Conservation (phyloP, 1,284 basidiomycete species). For the Athelia sp. region DNA sequence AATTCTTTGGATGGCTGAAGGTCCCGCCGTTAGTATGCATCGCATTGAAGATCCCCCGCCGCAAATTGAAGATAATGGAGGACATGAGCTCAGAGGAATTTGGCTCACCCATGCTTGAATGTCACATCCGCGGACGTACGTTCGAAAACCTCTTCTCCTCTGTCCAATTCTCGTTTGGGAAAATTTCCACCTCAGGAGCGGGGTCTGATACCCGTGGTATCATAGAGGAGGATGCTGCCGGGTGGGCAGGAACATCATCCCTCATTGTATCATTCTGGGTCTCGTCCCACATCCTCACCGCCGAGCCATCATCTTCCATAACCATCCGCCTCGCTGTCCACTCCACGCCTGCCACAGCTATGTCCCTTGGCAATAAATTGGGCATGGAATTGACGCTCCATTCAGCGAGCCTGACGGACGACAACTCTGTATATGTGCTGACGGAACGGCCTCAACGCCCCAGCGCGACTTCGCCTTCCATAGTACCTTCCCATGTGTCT, state of each 20-base stretch:
- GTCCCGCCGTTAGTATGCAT: slow-evolving; percentile 27
- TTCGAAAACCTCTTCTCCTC: slow-evolving; percentile 23
- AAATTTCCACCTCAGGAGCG: slow-evolving; percentile 18
- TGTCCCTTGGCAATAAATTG: slow-evolving; percentile 3
- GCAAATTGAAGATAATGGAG: slow-evolving; percentile 19
- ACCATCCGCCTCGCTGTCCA: slow-evolving; percentile 24
- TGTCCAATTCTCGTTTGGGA: slow-evolving; percentile 28
- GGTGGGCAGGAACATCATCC: slow-evolving; percentile 24
- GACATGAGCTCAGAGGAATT: slow-evolving; percentile 7
- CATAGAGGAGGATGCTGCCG: slow-evolving; percentile 28
- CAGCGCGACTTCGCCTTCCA: too few relatives aligned
- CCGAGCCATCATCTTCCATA: slow-evolving; percentile 17
- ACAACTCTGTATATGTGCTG: too few relatives aligned
- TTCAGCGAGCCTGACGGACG: too few relatives aligned
- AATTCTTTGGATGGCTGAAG: slow-evolving; percentile 23
- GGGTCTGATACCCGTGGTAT: slow-evolving; percentile 14
- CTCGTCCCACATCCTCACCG: slow-evolving; percentile 19
- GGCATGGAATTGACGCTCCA: too few relatives aligned
- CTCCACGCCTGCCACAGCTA: slow-evolving; percentile 13
- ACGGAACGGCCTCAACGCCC: too few relatives aligned
- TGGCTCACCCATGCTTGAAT: slow-evolving; percentile 24
- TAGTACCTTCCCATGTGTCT: too few relatives aligned
- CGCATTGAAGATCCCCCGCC: slow-evolving; percentile 30
- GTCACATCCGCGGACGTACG: slow-evolving; percentile 18
- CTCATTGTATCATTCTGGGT: slow-evolving; percentile 32